Evolutionary conservation across 768 basidiomycete species (phyloP).

Genomic region (Baorangia bicolor): DNA sequence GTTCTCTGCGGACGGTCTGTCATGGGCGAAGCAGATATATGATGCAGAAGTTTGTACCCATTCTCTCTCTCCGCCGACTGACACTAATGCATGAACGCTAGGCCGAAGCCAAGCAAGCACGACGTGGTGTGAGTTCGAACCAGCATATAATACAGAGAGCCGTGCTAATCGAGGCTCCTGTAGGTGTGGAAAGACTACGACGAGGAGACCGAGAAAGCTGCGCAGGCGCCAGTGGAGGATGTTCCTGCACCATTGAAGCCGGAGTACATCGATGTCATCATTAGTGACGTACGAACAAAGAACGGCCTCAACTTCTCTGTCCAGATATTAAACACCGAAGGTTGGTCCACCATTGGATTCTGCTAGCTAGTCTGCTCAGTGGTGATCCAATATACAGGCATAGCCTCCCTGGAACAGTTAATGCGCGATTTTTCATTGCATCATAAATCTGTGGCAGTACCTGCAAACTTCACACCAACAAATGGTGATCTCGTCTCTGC

Average conservation of each 20-base stretch:
- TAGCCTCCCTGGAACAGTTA: slow-evolving; percentile 86
- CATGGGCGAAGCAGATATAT: slow-evolving; percentile 77
- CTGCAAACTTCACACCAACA: slow-evolving; percentile 75
- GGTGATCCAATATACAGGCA: slow-evolving; percentile 49
- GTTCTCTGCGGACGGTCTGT: slow-evolving; percentile 79
- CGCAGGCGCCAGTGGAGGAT: slow-evolving; percentile 45
- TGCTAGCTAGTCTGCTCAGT: not conserved
- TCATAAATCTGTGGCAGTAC: slow-evolving; percentile 64
- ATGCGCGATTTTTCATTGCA: slow-evolving; percentile 93
- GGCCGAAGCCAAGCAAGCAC: slow-evolving; percentile 79
- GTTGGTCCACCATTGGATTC: slow-evolving; percentile 39
- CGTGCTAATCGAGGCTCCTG: not conserved
- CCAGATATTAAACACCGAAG: slow-evolving; percentile 89
- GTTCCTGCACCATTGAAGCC: slow-evolving; percentile 60
- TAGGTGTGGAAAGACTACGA: slow-evolving; percentile 90
- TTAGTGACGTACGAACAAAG: slow-evolving; percentile 78
- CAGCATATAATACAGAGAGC: not conserved
- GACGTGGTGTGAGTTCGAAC: slow-evolving; percentile 63
- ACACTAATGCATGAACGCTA: slow-evolving; percentile 30
- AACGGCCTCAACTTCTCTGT: slow-evolving; percentile 87
- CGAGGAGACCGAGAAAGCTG: slow-evolving; percentile 61
- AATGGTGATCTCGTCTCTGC: slow-evolving; percentile 91
- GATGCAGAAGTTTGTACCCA: slow-evolving; percentile 71
- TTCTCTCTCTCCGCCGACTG: not conserved
- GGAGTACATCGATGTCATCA: slow-evolving; percentile 90